Evolutionary conservation across 371 early-diverging fungal genomes (phyloP).

Genomic region (Apophysomyces sp.): DNA sequence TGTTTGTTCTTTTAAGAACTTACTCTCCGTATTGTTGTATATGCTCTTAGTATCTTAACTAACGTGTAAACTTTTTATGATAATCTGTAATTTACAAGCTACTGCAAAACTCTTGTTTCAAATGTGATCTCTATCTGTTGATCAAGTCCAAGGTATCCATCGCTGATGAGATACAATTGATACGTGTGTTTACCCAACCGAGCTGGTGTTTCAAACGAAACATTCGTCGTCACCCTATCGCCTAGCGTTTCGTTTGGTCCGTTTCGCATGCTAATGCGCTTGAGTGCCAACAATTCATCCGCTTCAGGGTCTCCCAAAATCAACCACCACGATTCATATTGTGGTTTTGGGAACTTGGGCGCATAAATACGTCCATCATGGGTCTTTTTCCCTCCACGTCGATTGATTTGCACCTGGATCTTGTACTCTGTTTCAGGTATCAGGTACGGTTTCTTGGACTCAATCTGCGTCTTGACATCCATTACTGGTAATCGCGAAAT

Average conservation of each 20-base stretch:
- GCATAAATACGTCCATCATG: conserved; percentile 69
- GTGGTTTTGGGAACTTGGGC: conserved; percentile 86
- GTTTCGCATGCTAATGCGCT: conserved; percentile 71
- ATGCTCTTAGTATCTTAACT: conserved; percentile 1
- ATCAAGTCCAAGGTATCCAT: conserved; percentile 85
- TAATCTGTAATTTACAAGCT: conserved; percentile 11
- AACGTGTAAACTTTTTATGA: conserved; percentile 2
- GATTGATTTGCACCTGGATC: conserved; percentile 43
- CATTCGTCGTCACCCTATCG: conserved; percentile 37
- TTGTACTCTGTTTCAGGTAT: conserved; percentile 51
- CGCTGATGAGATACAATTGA: conserved; percentile 65
- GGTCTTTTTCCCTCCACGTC: conserved; percentile 25
- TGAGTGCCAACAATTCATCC: conserved; percentile 75
- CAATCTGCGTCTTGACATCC: conserved; percentile 42
- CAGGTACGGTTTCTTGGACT: conserved; percentile 41
- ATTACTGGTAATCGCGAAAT: conserved; percentile 60
- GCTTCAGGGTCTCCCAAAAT: conserved; percentile 67
- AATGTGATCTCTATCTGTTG: conserved; percentile 57
- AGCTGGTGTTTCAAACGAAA: conserved; percentile 69
- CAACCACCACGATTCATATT: conserved; percentile 91
- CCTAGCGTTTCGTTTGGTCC: conserved; percentile 48
- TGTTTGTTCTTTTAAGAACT: conserved; percentile 6
- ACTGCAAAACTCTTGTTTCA: conserved; percentile 41
- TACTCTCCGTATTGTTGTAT: conserved; percentile 6
- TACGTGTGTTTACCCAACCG: conserved; percentile 62